Base-by-base conservation (phyloP, 768 basidiomycete genomes). In the Mycena amicta region DNA sequence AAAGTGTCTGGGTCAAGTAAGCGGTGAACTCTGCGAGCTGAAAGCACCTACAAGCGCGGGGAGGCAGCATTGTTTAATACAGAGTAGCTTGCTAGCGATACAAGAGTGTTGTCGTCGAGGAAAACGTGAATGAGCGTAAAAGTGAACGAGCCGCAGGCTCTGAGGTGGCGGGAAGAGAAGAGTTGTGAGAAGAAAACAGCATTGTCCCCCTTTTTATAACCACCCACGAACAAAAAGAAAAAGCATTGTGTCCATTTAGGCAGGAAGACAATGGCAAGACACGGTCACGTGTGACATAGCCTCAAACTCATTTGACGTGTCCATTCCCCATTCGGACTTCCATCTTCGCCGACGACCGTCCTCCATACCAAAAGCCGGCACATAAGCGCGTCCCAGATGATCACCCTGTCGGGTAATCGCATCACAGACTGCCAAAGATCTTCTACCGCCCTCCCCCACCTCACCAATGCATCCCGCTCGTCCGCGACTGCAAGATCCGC, bases 291-390 rank as follows among this genome's bases (percentile, higher is more conserved):
- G 26, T 40, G 33, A 75, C 55, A 51, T 66, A 73, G 22, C 40
- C 61, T 52, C 15, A 75, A 57, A 5, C 70, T 71, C 59, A 70
- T 63, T 50, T n/a, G 66, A 27, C 87, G 74, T n/a, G 76, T 81
- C 87, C 87, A 89, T 60, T 87, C 84, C 4, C 81, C 80, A 1
- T 78, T 66, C 23, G 54, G 57, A 50, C 70, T 72, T 3, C 65
- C 69, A 22, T 75, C 73, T 5, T 64, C 67, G 3, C 82, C 83
- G 2, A 69, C 72, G 11, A 82, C 57, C 0, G 78, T 71, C 60
- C 83, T 77, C 86, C 85, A 88, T 5, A 85, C 53, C 33, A 91
- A 66, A 60, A 89, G 50, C 56, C 86, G 75, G 31, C 71, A 71
- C 2, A 82, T 86, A 57, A 91, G 66, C 18, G 69, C 68, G 56